Evolutionary conservation across 2,329 filamentous ascomycete species (phyloP).

Genomic region (Cladobotryum mycophilum): DNA sequence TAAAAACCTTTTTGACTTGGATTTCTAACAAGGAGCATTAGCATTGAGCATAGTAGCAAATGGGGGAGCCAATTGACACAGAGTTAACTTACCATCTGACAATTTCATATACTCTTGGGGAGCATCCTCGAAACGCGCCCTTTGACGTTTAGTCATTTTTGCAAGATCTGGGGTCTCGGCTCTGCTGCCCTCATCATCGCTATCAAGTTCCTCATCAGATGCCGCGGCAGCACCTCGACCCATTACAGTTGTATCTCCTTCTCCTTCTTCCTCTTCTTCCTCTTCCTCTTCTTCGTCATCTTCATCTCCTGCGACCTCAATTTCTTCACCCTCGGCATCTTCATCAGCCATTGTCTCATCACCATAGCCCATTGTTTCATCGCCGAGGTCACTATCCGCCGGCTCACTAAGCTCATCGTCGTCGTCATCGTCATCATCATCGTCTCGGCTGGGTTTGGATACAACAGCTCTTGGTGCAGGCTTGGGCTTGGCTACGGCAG

Average conservation of each 20-base stretch:
- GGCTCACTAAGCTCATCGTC: slow-evolving; percentile 52
- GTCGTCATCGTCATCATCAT: slow-evolving; percentile 45
- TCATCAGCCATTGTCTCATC: slow-evolving; percentile 42
- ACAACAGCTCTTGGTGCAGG: slow-evolving; percentile 27
- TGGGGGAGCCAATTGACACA: background rate
- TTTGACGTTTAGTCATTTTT: slow-evolving; percentile 56
- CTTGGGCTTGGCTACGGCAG: slow-evolving; percentile 29
- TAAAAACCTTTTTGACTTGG: slow-evolving; percentile 57
- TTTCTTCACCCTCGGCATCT: slow-evolving; percentile 43
- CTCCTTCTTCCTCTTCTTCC: slow-evolving; percentile 32
- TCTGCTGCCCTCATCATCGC: slow-evolving; percentile 38
- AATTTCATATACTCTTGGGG: slow-evolving; percentile 53
- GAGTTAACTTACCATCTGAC: slow-evolving; percentile 45
- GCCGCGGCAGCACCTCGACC: slow-evolving; percentile 16
- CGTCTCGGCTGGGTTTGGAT: slow-evolving; percentile 32
- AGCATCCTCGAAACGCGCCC: slow-evolving; percentile 52
- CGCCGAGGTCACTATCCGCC: slow-evolving; percentile 41
- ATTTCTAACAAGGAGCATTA: slow-evolving; percentile 41
- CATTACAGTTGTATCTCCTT: slow-evolving; percentile 33
- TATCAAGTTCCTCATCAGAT: slow-evolving; percentile 9
- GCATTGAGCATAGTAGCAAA: background rate
- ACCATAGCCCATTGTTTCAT: slow-evolving; percentile 32
- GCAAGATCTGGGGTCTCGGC: slow-evolving; percentile 48
- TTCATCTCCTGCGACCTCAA: slow-evolving; percentile 36
- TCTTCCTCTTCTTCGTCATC: slow-evolving; percentile 36